Base-by-base conservation (phyloP, 345 rosid genomes). In the Pistacia integerrima region DNA sequence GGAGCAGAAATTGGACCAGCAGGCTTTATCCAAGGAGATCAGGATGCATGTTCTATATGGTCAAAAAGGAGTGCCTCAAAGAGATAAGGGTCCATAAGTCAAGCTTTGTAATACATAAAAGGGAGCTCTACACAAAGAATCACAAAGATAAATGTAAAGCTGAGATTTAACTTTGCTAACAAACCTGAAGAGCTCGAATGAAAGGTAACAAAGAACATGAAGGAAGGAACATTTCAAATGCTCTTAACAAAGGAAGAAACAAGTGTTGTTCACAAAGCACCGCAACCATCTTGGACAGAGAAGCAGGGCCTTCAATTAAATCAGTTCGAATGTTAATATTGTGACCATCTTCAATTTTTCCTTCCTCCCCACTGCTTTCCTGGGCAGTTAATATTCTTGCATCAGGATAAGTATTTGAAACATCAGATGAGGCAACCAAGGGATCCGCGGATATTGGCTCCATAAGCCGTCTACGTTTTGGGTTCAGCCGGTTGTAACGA, bases 221-320 rank as follows among this genome's bases (percentile, higher is more conserved):
- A 76, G 99, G 98, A 81, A 96, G 97, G 85, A 96, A 96, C 92
- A 96, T 84, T 74, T 96, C 99, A 85, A 96, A 96, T 78, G 99
- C 97, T 84, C 92, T 92, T 74, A 96, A 88, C 84, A 96, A 82
- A 77, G 99, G 99, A 79, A 92, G 85, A 86, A 96, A 96, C 83
- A 91, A 87, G 69, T 69, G 88, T 73, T 96, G 98, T 81, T 92
- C 98, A 87, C 98, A 93, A 83, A 96, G 93, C 78, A 90, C 91
- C 12, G 99, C 99, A 77, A 96, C 97, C 99, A 96, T 92, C 84
- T 92, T 89, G 62, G 92, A 84, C 76, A 96, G 88, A 73, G 93
- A 87, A 33, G 80, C 85, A 49, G 89, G 88, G 67, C 89, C 98
- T 77, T 88, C 94, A 74, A 83, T 83, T 64, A 77, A 81, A 87